Conservation (phyloP, 306 rosid genomes). For the Malus sylvestris region DNA sequence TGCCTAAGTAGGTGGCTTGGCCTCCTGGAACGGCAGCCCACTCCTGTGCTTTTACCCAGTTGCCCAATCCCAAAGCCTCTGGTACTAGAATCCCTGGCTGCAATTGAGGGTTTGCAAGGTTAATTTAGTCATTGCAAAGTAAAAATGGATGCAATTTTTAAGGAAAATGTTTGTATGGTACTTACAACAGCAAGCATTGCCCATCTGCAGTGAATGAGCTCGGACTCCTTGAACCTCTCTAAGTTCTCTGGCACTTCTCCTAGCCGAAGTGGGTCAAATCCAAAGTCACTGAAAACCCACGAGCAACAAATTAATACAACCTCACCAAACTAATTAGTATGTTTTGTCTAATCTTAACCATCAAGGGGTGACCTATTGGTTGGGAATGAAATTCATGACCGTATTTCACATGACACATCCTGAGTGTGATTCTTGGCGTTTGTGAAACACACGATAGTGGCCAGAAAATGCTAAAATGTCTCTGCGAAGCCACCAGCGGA, state of each 20-base stretch:
- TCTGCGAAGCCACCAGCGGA: too few relatives aligned
- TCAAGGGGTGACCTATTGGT: accelerated
- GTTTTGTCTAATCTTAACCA: neutral
- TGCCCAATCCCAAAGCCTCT: constrained; percentile 91
- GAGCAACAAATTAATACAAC: neutral
- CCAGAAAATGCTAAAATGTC: accelerated
- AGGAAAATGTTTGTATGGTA: neutral
- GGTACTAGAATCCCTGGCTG: constrained; percentile 98
- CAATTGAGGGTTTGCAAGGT: neutral
- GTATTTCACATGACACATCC: too few relatives aligned
- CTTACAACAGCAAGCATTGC: constrained; percentile 99
- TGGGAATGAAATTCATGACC: too few relatives aligned
- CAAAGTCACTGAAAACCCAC: constrained; percentile 18
- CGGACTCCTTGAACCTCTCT: constrained; percentile 96
- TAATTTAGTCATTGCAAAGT: neutral
- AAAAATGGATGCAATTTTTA: neutral
- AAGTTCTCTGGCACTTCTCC: constrained; percentile 96
- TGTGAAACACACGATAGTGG: too few relatives aligned
- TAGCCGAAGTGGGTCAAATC: constrained; percentile 50
- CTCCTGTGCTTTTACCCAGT: constrained; percentile 96
- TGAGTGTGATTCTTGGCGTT: too few relatives aligned
- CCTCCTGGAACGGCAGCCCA: constrained; percentile 98
- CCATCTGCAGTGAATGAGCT: constrained; percentile 99
- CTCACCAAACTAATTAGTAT: neutral
- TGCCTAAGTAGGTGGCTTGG: constrained; percentile 89